Evolutionary conservation across 805 yeast species (phyloP).

Genomic region (Suhomyces faveliae): DNA sequence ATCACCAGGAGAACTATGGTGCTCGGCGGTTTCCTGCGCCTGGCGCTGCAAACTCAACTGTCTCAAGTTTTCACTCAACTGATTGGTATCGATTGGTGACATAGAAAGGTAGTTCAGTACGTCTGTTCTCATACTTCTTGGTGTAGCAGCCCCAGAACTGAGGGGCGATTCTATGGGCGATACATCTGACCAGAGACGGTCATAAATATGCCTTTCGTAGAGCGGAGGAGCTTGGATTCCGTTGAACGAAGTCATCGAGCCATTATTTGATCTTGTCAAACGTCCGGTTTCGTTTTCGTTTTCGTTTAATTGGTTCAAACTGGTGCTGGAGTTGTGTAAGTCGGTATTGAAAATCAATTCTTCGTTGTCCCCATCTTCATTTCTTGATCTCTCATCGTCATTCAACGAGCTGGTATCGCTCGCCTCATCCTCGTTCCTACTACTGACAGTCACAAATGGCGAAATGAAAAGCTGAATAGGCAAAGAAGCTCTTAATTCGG

Average conservation of each 20-base stretch:
- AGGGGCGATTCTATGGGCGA: constrained; percentile 49
- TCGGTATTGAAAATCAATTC: constrained; percentile 31
- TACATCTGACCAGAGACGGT: constrained; percentile 70
- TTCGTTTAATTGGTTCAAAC: constrained; percentile 21
- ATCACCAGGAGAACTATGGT: constrained; percentile 15
- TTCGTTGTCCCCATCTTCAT: constrained; percentile 16
- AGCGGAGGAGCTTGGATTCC: constrained; percentile 78
- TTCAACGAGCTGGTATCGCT: constrained; percentile 11
- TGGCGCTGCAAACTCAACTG: constrained; percentile 51
- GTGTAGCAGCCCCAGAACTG: constrained; percentile 42
- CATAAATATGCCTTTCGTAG: constrained; percentile 79
- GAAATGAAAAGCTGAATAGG: constrained; percentile 75
- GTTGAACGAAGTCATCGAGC: constrained; percentile 31
- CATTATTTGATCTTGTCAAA: constrained; percentile 20
- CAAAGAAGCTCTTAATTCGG: constrained; percentile 86
- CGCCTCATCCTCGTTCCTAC: constrained; percentile 33
- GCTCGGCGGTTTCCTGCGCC: constrained; percentile 30
- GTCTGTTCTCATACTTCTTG: constrained; percentile 20
- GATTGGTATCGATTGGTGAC: constrained; percentile 39
- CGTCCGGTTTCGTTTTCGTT: constrained; percentile 8
- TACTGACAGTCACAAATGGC: constrained; percentile 76
- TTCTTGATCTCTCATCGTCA: background rate
- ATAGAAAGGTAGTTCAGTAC: constrained; percentile 27
- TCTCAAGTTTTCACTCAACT: constrained; percentile 52
- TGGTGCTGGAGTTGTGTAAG: constrained; percentile 18